Base-by-base conservation (phyloP, 176 grass and related monocot species). In the Hsuehochloa calcarea region DNA sequence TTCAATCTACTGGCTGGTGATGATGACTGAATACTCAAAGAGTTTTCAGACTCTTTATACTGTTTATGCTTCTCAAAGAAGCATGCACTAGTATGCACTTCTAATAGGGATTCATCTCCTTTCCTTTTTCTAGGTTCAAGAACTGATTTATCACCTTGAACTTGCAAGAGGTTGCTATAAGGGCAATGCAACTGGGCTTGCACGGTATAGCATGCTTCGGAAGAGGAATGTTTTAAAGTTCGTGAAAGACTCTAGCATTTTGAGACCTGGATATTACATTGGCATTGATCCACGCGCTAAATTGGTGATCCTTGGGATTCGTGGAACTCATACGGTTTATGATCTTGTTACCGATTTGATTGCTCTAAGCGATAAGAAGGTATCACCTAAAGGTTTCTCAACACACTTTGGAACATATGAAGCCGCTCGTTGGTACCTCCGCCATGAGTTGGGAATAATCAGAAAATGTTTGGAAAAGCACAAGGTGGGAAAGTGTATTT, bases 141-240 rank as follows among this genome's bases (percentile, higher is more conserved):
- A 98, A 77, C 70, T 98, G 68, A 93, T 95, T 95, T 95, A 95
- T 83, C 87, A 94, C 82, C 76, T 98, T 72, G 91, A 98, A 82
- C 91, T 98, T 27, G 89, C 96, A 60, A 95, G 87, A 80, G 96
- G 93, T 93, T 3, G 93, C 96, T 52, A 34, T 34, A 34, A 34
- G 31, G 31, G 31, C 31, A 34, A 34, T 34, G 31, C 31, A 34
- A 34, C 31, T 34, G 31, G 31, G 31, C 31, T 34, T 34, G 31
- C 31, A 34, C 31, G 31, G 31, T 34, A 34, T 34, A 34, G 31
- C 31, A 34, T 34, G 31, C 31, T 34, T 34, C 31, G 31, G 31
- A 34, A 34, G 31, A 34, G 31, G 31, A 34, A 34, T 34, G 31
- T 34, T 34, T 34, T 34, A 3, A 34, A 34, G 31, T 34, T 34